phyloP scores from a whole-genome alignment of 78 protist species.

The Dictyostelium firmibasis region DNA sequence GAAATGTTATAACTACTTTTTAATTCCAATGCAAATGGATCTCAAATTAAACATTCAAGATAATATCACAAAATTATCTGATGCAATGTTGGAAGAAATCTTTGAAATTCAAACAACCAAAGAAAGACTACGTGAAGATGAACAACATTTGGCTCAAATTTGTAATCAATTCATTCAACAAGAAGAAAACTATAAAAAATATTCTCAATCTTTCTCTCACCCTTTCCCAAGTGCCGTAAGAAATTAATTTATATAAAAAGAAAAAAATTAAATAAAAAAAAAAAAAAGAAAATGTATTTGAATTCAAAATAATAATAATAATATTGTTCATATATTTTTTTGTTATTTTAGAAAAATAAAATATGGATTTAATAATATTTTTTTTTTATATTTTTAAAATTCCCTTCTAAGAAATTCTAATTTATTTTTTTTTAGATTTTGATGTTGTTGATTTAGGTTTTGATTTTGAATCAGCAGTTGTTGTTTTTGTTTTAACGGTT shows the following conservation, averaged over 20 bases:
- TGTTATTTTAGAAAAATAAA: no score
- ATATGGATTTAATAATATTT: no score
- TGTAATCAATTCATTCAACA: slow-evolving; percentile 58
- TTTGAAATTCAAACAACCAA: slow-evolving; percentile 81
- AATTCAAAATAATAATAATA: no score
- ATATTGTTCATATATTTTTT: no score
- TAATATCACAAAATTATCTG: slow-evolving; percentile 53
- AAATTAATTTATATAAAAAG: neutral
- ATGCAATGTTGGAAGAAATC: slow-evolving; percentile 70
- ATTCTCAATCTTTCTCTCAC: slow-evolving; percentile 65
- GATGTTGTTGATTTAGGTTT: neutral
- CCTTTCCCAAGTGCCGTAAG: slow-evolving; percentile 17
- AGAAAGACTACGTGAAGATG: slow-evolving; percentile 67
- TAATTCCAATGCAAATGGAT: slow-evolving; percentile 80
- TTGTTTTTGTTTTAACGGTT: neutral
- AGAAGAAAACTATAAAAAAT: slow-evolving; percentile 51
- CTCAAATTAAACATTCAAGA: slow-evolving; percentile 68
- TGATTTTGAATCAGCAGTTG: neutral
- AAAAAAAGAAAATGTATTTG: neutral
- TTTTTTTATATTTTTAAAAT: neutral
- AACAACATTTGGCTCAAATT: slow-evolving; percentile 33
- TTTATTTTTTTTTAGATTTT: neutral
- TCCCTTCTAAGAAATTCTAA: slow-evolving; percentile 1
- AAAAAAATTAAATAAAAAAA: neutral
- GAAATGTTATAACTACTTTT: slow-evolving; percentile 80